phyloP scores from a whole-genome alignment of 1,284 basidiomycete genomes.

The Agaricales sp. region DNA sequence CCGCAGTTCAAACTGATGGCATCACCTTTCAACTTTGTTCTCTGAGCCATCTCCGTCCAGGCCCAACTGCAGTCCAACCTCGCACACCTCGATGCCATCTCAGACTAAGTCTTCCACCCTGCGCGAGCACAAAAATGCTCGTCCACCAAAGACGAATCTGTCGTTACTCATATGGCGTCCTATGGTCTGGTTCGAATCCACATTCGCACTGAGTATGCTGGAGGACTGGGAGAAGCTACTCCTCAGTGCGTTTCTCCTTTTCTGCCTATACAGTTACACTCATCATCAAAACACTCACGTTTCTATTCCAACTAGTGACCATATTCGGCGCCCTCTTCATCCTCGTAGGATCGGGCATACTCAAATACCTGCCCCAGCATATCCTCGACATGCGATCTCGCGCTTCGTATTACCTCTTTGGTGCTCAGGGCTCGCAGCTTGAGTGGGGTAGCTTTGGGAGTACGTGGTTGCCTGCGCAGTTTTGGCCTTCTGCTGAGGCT shows the following conservation, averaged over 20 bases:
- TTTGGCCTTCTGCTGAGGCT: too few species aligned
- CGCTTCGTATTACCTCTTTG: constrained; percentile 29
- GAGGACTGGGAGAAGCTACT: constrained; percentile 54
- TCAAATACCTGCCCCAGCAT: constrained; percentile 27
- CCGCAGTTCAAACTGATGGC: too few species aligned
- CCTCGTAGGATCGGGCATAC: constrained; percentile 23
- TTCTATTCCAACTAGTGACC: constrained; percentile 17
- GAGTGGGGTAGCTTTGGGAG: too few species aligned
- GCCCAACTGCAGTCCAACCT: not conserved
- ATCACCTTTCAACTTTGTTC: too few species aligned
- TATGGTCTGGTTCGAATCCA: constrained; percentile 40
- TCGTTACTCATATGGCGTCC: constrained; percentile 33
- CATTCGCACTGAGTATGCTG: constrained; percentile 40
- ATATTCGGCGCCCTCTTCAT: constrained; percentile 21
- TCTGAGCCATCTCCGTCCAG: not conserved
- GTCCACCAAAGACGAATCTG: constrained; percentile 25
- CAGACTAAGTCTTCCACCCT: constrained; percentile 9
- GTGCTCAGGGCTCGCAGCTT: constrained; percentile 24
- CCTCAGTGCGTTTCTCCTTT: constrained; percentile 27
- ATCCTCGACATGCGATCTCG: constrained; percentile 27
- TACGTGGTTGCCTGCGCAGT: too few species aligned
- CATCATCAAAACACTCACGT: not conserved
- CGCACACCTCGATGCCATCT: too few species aligned
- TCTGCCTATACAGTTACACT: not conserved
- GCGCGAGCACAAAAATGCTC: constrained; percentile 14